Conservation (phyloP, 108 stramenopile species). For the Skeletonema marinoi region DNA sequence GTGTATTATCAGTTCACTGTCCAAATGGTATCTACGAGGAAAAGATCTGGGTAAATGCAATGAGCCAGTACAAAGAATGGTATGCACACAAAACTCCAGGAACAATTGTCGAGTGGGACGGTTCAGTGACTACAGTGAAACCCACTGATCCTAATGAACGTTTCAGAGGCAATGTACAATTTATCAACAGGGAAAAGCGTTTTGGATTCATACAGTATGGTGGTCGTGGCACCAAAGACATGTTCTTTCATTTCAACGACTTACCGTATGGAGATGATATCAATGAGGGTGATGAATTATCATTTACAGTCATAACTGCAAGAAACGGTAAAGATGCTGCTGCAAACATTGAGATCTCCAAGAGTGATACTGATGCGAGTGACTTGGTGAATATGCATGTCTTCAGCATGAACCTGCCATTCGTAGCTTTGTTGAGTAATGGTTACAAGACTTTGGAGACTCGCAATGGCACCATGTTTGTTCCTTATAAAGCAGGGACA, state of each 20-base stretch:
- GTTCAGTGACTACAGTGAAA: conserved; percentile 33
- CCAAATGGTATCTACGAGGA: conserved; percentile 61
- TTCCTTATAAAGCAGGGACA: conserved; percentile 66
- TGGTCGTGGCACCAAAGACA: conserved; percentile 47
- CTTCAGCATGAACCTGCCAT: conserved; percentile 86
- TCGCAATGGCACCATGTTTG: conserved; percentile 85
- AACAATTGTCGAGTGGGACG: conserved; percentile 69
- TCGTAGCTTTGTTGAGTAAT: conserved; percentile 79
- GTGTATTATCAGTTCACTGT: conserved; percentile 70
- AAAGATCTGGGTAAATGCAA: conserved; percentile 50
- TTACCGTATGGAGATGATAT: conserved; percentile 40
- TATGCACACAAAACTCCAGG: conserved; percentile 48
- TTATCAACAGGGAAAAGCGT: conserved; percentile 51
- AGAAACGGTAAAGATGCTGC: conserved; percentile 56
- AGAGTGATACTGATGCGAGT: conserved; percentile 16
- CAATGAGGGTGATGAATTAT: conserved; percentile 59
- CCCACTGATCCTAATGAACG: conserved; percentile 18
- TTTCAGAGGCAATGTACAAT: conserved; percentile 53
- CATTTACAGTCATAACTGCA: conserved; percentile 45
- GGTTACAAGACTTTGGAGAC: conserved; percentile 84
- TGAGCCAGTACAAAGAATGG: conserved; percentile 56
- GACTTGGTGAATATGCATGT: conserved; percentile 46
- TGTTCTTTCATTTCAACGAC: conserved; percentile 73
- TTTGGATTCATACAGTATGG: conserved; percentile 68
- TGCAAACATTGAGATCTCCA: conserved; percentile 39